Evolutionary conservation across 2,329 filamentous ascomycete species (phyloP), one percentile per base, ranked within the genome.

Genomic region (Pyrenophora graminea): DNA sequence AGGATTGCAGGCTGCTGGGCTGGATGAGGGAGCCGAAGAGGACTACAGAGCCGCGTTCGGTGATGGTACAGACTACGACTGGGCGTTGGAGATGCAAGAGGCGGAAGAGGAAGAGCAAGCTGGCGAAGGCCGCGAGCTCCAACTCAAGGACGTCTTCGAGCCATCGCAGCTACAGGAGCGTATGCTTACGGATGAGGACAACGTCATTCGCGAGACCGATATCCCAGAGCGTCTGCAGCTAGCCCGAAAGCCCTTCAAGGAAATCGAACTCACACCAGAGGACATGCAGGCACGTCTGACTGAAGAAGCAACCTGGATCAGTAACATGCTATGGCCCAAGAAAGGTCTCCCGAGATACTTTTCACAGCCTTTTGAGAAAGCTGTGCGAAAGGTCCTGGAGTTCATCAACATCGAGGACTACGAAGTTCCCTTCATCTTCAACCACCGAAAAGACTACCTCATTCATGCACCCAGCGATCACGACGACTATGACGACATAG

Each of bases 81-180:
- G 95, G 86, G 94, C 93, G 7, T 78, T 99, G 40, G 89, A 93
- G 45, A 81, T 93, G 67, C 92, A 97, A 73, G 89, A 94, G 39
- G 87, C 91, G 42, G 88, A 92, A 59, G 82, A 85, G 50, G 90
- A 95, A 59, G 86, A 90, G 40, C 85, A 88, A 50, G 82, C 89
- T 59, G 83, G 86, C 53, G 89, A 90, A 55, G 90, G 95, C 60
- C 89, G 92, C 65, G 87, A 87, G 38, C 85, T 97, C 36, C 91
- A 97, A 74, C 83, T 99, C 56, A 97, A 97, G 77, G 93, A 99
- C 70, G 93, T 99, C 43, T 99, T 99, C 66, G 94, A 99, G 74
- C 94, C 94, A 0, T 96, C 92, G 2, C 91, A 99, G 72, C 83
- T 99, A 33, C 87, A 88, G 49, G 94, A 99, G 76, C 93, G 91